Conservation (phyloP, 345 rosid genomes). For the Arabidopsis arenosa region DNA sequence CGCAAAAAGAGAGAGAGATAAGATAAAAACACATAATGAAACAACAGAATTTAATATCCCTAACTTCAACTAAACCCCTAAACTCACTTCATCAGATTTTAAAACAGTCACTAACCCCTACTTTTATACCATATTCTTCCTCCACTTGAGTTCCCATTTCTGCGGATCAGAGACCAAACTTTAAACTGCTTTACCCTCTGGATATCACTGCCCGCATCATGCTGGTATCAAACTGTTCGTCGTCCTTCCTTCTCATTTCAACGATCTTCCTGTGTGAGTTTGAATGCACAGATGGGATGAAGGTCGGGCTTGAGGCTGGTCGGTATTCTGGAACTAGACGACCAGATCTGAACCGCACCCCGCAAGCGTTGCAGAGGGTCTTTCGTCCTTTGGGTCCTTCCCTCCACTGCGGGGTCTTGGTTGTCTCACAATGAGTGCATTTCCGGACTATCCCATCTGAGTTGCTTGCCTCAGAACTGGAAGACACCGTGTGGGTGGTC, state of each 20-base stretch:
- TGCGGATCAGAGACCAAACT: slow-evolving; percentile 30
- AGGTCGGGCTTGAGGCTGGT: slow-evolving; percentile 90
- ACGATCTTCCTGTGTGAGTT: slow-evolving; percentile 90
- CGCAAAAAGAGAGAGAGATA: slow-evolving; percentile 21
- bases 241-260: slow-evolving; percentile 76
- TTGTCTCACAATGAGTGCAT: slow-evolving; percentile 81
- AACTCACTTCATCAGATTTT: slow-evolving; percentile 42
- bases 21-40: slow-evolving; percentile 23
- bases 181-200: neutral
- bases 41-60: slow-evolving; percentile 31
- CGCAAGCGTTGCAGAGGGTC: slow-evolving; percentile 98
- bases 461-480: slow-evolving; percentile 31
- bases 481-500: slow-evolving; percentile 33
- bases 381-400: slow-evolving; percentile 95
- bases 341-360: slow-evolving; percentile 91
- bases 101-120: slow-evolving; percentile 35
- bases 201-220: slow-evolving; percentile 27
- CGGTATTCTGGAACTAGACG: slow-evolving; percentile 91
- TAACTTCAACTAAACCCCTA: slow-evolving; percentile 37
- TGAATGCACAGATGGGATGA: slow-evolving; percentile 73
- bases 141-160: slow-evolving; percentile 33
- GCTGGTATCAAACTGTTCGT: slow-evolving; percentile 32
- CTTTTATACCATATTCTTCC: slow-evolving; percentile 38
- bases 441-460: slow-evolving; percentile 40
- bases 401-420: slow-evolving; percentile 96